Base-by-base conservation (phyloP, 805 yeast genomes). In the Candida insectorum region DNA sequence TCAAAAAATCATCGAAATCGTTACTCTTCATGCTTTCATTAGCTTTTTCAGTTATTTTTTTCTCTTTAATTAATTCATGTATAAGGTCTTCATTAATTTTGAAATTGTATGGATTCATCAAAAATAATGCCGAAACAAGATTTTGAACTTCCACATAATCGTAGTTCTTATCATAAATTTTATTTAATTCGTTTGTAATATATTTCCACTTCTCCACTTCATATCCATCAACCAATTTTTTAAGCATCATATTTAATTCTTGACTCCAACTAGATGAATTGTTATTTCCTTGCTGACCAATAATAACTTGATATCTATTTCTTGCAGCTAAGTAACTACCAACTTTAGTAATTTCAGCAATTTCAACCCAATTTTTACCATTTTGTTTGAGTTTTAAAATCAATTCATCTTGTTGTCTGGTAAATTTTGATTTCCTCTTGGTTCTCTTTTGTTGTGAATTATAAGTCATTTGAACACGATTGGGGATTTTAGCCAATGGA, bases 221-320 rank as follows among this genome's bases (percentile, higher is more conserved):
- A 1, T 82, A 87, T 26, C 73, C 79, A 48, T 83, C 89, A 6
- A 82, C 56, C n/a, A 77, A 44, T 12, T 51, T 51, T 45, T 72
- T 77, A 24, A 83, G 57, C 14, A 65, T 63, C 18, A 55, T 39
- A 6, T 75, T 69, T 53, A 81, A 87, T 11, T 73, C 75, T 1
- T 62, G 46, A 7, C 73, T 75, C 81, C 87, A 81, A 19, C 75
- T 71, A 16, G 77, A 71, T 1, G 78, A 69, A 9, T 83, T 84
- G 21, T 84, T 82, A 40, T 63, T 63, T 3, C 91, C 91, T 48
- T 83, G 91, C 51, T 83, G 91, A 4, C 93, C 93, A 43, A 84
- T 81, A 30, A 83, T 67, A 4, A 83, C 91, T 55, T 83, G 91
- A 47, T 84, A 84, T 38, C 91, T 60, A 51, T 83, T 83, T 37